Evolutionary conservation across 1,284 basidiomycete genomes (phyloP).

Genomic region (Apiotrichum domesticum): DNA sequence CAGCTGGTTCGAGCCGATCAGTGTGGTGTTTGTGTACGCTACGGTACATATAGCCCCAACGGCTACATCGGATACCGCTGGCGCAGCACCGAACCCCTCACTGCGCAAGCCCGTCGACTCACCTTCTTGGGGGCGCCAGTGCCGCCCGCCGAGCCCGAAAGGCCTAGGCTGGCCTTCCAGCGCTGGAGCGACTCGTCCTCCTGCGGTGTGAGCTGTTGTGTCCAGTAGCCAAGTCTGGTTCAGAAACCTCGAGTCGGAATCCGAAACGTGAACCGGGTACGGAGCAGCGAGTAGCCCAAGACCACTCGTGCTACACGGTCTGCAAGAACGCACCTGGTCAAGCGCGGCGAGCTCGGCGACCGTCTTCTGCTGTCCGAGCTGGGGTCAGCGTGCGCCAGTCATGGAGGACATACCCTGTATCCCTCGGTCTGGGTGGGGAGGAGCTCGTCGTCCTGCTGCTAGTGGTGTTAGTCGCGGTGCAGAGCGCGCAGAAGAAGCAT

Average conservation of each 20-base stretch:
- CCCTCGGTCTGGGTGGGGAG: constrained; percentile 42
- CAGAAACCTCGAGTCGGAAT: too few relatives aligned
- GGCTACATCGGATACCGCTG: background rate
- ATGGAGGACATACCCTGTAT: constrained; percentile 35
- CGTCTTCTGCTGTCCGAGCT: constrained; percentile 48
- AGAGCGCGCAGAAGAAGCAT: too few relatives aligned
- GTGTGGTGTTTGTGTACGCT: too few relatives aligned
- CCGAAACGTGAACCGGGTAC: too few relatives aligned
- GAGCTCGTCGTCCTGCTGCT: constrained; percentile 35
- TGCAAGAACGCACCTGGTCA: constrained; percentile 31
- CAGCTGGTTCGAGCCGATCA: too few relatives aligned
- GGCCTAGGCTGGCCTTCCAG: constrained; percentile 54
- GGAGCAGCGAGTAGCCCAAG: too few relatives aligned
- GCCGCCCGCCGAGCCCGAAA: constrained; percentile 34
- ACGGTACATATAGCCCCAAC: background rate
- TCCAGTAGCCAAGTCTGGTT: background rate
- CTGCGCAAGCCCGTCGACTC: background rate
- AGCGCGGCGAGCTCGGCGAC: constrained; percentile 52
- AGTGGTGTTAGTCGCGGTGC: too few relatives aligned
- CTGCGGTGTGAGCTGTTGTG: constrained; percentile 14
- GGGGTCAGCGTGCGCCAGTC: background rate
- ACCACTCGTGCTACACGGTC: background rate
- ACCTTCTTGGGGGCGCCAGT: constrained; percentile 38
- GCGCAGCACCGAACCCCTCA: background rate
- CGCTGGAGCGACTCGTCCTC: constrained; percentile 54